Conservation (phyloP, 2,329 filamentous ascomycete genomes). For the Aureobasidium zeae region DNA sequence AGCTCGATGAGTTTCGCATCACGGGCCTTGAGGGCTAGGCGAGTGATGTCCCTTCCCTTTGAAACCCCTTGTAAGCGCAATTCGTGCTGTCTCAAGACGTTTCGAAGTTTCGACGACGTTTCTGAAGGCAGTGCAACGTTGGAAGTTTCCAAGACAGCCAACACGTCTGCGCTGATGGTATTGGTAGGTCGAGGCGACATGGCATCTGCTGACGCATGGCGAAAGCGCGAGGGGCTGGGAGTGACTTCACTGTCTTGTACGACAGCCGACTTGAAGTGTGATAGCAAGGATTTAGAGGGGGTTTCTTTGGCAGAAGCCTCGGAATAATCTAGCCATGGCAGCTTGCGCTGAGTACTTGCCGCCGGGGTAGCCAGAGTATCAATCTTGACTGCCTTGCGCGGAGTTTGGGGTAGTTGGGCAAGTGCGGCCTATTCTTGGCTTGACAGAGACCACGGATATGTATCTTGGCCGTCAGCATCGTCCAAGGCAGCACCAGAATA, state of each 20-base stretch:
- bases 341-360: constrained; percentile 25
- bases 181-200: constrained; percentile 6
- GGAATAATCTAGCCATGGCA: constrained; percentile 32
- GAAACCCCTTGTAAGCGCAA: constrained; percentile 52
- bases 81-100: constrained; percentile 47
- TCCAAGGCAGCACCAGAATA: constrained; percentile 9
- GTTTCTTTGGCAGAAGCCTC: constrained; percentile 1
- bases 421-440: constrained; percentile 29
- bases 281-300: constrained; percentile 18
- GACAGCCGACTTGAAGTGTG: not conserved
- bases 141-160: constrained; percentile 12
- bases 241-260: constrained; percentile 19
- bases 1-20: constrained; percentile 58
- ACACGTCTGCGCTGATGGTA: constrained; percentile 16
- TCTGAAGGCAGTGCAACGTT: constrained; percentile 21
- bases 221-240: constrained; percentile 29
- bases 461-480: constrained; percentile 27
- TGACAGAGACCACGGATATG: constrained; percentile 27
- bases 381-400: constrained; percentile 33
- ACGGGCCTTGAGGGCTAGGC: constrained; percentile 53
- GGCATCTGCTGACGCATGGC: constrained; percentile 15
- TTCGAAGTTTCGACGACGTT: constrained; percentile 33
- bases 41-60: constrained; percentile 55
- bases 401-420: constrained; percentile 28
- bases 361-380: constrained; percentile 32